phyloP scores from a whole-genome alignment of 768 basidiomycete genomes.

The Hericium alpestre region DNA sequence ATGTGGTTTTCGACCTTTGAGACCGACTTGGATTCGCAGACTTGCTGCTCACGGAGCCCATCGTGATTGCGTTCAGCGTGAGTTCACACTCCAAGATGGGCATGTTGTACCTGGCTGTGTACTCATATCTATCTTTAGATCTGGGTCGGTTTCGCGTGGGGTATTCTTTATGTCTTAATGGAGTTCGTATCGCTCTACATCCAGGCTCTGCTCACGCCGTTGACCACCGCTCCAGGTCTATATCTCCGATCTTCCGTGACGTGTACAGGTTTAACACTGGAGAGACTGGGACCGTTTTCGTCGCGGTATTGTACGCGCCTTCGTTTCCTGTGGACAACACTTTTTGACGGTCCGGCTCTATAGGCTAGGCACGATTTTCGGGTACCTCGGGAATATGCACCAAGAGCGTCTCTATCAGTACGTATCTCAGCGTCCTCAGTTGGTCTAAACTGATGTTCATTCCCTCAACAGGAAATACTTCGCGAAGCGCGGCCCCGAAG shows the following conservation, averaged over 20 bases:
- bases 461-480: constrained; percentile 16
- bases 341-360: not conserved
- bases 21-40: constrained; percentile 24
- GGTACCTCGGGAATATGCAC: constrained; percentile 19
- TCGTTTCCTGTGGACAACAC: not conserved
- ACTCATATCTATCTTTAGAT: constrained; percentile 26
- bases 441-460: not conserved
- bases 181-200: constrained; percentile 27
- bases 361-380: constrained; percentile 39
- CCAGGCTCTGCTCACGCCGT: not conserved
- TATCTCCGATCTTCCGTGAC: constrained; percentile 41
- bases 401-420: constrained; percentile 22
- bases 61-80: constrained; percentile 66
- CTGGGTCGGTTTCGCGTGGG: constrained; percentile 73
- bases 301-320: constrained; percentile 39
- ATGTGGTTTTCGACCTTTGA: not conserved
- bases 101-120: no score
- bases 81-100: constrained; percentile 11
- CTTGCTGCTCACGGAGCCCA: constrained; percentile 60
- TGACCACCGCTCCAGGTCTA: constrained; percentile 28
- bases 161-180: constrained; percentile 58
- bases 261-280: constrained; percentile 54
- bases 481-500: constrained; percentile 35
- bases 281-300: constrained; percentile 48
- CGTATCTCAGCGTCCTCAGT: not conserved